Base-by-base conservation (phyloP, 1,284 basidiomycete species). In the Puccinia horiana region DNA sequence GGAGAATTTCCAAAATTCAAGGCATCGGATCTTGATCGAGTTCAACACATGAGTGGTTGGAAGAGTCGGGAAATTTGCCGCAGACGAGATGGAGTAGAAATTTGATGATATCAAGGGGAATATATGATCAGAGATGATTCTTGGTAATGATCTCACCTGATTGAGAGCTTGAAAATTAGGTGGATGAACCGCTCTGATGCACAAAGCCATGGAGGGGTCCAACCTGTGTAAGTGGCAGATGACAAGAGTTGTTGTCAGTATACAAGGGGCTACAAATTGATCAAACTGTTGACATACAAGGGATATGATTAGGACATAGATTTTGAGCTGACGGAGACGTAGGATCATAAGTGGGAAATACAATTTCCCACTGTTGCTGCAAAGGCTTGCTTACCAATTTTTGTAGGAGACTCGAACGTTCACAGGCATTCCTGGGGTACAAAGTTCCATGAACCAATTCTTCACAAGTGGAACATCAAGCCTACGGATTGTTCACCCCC, bases 181-280 rank as follows among this genome's bases (percentile, higher is more conserved):
- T 52, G 35, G 49, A 80, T 58, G 78, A 54, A 20, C 69, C 78
- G 54, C 56, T 72, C 26, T 72, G 32, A 49, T 80, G 78, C 23
- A 80, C 32, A 44, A 72, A 80, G 29, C 32, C 23, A 54, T 80
- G 26, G 40, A 80, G 67, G 23, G 67, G 20, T 4, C 42, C 32
- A 12, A 40, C 29, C 58, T 61, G 11, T 35, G 35, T 61, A 35
- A 14, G 32, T 35, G 18, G 26, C 16, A 4, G 58, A 61, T 16
- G 29, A 35, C n/a, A 61, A 35, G 26, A 26, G 12, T 61, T 26
- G 6, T n/a, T 5, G 49, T 52, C 49, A 58, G 26, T 58, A 58
- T 12, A 29, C 29, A 2, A 29, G 29, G 11, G 14, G 16, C 5
- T 26, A n/a, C 23, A 58, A n/a, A 58, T 29, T 4, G 56, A n/a